A percentile compares a stretch with the other conserved stretches of the same genome.
These are phyloP conservation scores for Suillus fuscotomentosus DNA, from an alignment of 768 basidiomycete genomes.

Conservation along the genomic window DNA sequence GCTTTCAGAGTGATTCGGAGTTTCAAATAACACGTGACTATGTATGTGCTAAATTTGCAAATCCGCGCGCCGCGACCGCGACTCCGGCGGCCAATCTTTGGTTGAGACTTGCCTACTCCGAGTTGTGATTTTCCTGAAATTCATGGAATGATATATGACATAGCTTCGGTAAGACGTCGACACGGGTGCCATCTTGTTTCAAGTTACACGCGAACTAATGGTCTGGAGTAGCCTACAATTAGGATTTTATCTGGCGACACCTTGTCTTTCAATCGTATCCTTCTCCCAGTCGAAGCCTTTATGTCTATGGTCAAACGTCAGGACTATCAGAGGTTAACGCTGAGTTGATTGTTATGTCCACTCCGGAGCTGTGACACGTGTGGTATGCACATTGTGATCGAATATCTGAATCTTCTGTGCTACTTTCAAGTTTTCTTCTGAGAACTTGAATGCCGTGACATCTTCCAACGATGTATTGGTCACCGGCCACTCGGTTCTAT, in stretches of 20 bases:
- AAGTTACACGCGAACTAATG: too few relatives aligned
- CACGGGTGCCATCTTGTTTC: background rate
- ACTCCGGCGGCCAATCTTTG: background rate
- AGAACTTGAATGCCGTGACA: background rate
- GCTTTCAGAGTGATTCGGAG: too few relatives aligned
- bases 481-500: background rate
- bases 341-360: background rate
- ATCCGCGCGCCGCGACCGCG: background rate
- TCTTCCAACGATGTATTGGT: background rate
- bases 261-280: background rate
- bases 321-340: background rate
- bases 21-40: background rate
- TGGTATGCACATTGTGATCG: background rate
- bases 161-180: background rate
- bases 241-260: background rate
- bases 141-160: background rate
- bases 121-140: background rate
- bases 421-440: background rate
- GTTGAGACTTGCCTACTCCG: background rate
- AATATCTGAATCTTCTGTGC: background rate
- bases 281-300: background rate
- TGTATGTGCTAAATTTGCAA: background rate
- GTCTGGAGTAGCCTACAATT: background rate
- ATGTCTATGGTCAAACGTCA: background rate
- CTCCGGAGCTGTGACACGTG: background rate